Evolutionary conservation across 75 land plant species (phyloP), one percentile per base, ranked within the genome.

Genomic region (Adiantum capillusveneris): DNA sequence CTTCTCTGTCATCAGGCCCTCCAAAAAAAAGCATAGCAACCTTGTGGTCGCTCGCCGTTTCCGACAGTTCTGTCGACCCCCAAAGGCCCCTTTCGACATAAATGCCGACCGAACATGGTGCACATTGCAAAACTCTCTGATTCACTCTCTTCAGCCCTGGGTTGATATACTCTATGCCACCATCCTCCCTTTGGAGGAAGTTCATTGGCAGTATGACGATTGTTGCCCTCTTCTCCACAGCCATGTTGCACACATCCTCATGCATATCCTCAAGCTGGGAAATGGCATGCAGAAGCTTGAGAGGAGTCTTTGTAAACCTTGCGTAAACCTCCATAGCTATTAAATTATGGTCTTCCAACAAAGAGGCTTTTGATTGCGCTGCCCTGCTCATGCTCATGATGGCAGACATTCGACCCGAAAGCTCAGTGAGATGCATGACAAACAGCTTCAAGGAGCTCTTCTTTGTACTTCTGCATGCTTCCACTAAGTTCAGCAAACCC

Each of bases 341-440:
- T 16, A 62, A 28, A 51, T 48, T 46, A n/a, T 62, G 52, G 31
- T 41, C n/a, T 49, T 62, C 45, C 31, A 29, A 50, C 2, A 20
- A 30, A 25, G 53, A 51, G 13, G 50, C 28, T 49, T 41, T 42
- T 3, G 14, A 22, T 21, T 42, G 51, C 52, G 31, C 52, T 7
- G 24, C 51, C 16, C 24, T 55, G 66, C 56, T 17, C 36, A 34
- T 19, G 19, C 24, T 36, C 56, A 34, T 31, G 25, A 62, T 57
- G 29, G 78, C 21, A 24, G 73, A 59, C 11, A 50, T 20, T 9
- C 65, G 59, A 34, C 72, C 74, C 0, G 70, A 78, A 18, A 89
- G 79, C 73, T 85, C 78, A 18, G 82, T 58, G 28, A 89, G 65
- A 46, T 89, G 90, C 59, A 82, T 59, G 51, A 76, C 31, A 78